phyloP scores from a whole-genome alignment of 768 basidiomycete species.

The Coprinopsis sp. region DNA sequence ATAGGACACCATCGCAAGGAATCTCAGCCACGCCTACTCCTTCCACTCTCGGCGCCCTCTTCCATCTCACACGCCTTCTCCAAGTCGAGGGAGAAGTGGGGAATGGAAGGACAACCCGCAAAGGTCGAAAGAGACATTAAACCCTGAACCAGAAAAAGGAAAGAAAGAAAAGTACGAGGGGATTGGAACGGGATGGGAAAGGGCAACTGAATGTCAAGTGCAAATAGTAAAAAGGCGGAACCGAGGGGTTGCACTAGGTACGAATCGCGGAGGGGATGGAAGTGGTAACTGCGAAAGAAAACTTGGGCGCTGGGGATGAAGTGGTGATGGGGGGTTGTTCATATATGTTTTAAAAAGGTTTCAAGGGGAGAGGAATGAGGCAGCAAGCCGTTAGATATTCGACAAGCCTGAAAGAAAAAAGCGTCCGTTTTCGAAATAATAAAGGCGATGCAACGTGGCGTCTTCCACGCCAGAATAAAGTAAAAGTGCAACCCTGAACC shows the following conservation, averaged over 20 bases:
- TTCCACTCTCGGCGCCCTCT: conserved; percentile 64
- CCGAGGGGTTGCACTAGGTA: conserved; percentile 14
- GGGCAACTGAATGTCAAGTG: conserved; percentile 5
- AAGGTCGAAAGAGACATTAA: conserved; percentile 13
- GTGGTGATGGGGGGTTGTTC: conserved; percentile 13
- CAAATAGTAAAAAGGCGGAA: conserved; percentile 13
- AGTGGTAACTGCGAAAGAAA: conserved; percentile 15
- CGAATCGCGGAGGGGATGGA: conserved; percentile 8
- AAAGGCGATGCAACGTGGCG: not conserved
- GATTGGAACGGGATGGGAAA: conserved; percentile 7
- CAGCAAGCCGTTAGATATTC: conserved; percentile 14
- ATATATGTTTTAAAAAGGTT: conserved; percentile 7
- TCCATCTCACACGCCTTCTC: conserved; percentile 57
- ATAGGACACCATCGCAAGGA: no score
- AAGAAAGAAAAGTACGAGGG: conserved; percentile 9
- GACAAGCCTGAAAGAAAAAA: conserved; percentile 54
- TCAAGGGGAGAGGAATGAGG: conserved; percentile 9
- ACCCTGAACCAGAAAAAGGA: conserved; percentile 10
- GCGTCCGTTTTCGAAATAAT: conserved; percentile 56
- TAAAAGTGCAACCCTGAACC: conserved; percentile 3
- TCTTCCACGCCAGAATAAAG: conserved; percentile 2
- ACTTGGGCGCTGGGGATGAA: conserved; percentile 6
- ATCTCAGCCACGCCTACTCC: conserved; percentile 10
- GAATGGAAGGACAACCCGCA: conserved; percentile 61
- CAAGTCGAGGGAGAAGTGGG: conserved; percentile 44